These are phyloP conservation scores for Coffea eugenioides DNA, from an alignment of 257 asterid species.

Conservation along the genomic window DNA sequence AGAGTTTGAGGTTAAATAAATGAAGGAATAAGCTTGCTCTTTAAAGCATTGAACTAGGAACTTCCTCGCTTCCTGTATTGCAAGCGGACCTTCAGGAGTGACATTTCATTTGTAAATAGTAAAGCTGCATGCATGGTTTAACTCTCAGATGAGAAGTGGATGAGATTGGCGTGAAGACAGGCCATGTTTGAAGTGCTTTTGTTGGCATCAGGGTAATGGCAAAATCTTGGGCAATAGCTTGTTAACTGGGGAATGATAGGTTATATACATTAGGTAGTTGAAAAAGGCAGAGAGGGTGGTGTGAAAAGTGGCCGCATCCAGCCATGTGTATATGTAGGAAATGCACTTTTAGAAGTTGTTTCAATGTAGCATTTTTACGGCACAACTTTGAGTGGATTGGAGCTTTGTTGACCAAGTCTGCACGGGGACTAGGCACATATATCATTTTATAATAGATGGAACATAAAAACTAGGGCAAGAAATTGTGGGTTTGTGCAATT, in stretches of 20 bases:
- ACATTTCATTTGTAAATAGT: background rate
- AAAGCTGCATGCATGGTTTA: background rate
- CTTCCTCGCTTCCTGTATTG: background rate
- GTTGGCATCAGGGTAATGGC: background rate
- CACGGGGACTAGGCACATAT: background rate
- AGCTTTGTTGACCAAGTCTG: background rate
- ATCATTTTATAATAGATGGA: background rate
- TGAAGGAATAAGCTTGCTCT: background rate
- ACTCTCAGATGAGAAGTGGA: background rate
- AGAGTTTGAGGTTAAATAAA: background rate
- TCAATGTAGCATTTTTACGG: background rate
- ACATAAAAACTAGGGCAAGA: background rate
- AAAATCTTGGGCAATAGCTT: background rate
- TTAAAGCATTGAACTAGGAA: background rate
- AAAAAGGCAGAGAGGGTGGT: background rate
- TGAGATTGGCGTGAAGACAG: background rate
- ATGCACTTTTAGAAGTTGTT: background rate
- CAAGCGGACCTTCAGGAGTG: background rate
- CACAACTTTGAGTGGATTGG: background rate
- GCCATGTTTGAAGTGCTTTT: background rate
- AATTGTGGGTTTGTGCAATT: background rate
- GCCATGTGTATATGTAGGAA: background rate
- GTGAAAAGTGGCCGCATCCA: background rate
- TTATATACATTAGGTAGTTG: background rate
- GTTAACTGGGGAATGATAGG: background rate